phyloP scores from a whole-genome alignment of 106 monocot species.

The Cymbidium sinense region DNA sequence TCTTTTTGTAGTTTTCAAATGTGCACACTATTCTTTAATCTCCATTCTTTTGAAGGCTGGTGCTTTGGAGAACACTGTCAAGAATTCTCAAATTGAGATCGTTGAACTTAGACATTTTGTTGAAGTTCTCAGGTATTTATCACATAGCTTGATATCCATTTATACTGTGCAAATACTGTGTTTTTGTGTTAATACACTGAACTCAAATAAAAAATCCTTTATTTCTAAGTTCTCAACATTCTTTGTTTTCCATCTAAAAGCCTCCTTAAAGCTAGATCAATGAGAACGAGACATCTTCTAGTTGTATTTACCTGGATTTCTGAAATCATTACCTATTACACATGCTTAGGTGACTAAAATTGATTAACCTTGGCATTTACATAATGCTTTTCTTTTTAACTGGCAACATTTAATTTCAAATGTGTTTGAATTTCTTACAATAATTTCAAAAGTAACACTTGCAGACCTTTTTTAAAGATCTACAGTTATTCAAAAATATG shows the following conservation, averaged over 20 bases:
- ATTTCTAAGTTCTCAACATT: neutral
- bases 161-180: neutral
- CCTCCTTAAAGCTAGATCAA: neutral
- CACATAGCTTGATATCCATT: neutral
- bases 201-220: neutral
- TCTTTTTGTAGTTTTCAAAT: neutral
- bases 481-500: neutral
- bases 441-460: neutral
- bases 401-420: neutral
- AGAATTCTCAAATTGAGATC: slow-evolving; percentile 83
- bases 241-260: neutral
- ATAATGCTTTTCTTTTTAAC: neutral
- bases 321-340: neutral
- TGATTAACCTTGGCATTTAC: neutral
- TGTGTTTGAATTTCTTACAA: neutral
- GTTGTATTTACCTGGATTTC: neutral
- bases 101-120: slow-evolving; percentile 78
- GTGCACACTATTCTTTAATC: neutral
- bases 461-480: neutral
- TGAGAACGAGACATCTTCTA: neutral
- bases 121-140: slow-evolving; percentile 74
- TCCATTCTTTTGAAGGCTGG: slow-evolving; percentile 53
- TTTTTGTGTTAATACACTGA: neutral
- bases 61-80: slow-evolving; percentile 83
- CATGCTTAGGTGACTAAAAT: neutral